These are phyloP conservation scores for Rhododendron simsii DNA, from an alignment of 148 eudicot genomes.

Conservation along the genomic window DNA sequence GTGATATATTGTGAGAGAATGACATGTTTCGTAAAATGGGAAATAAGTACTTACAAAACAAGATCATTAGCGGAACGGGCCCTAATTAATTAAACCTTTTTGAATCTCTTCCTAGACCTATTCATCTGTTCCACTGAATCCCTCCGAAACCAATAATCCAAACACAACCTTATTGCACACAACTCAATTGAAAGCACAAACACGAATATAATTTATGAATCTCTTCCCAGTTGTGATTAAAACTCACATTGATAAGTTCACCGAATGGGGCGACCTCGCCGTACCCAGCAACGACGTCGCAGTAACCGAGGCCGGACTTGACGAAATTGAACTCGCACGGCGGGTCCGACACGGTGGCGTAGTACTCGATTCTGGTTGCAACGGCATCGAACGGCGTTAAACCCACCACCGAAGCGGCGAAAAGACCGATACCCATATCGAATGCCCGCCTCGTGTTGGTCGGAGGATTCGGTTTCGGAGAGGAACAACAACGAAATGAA, in stretches of 20 bases:
- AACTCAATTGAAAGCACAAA: background rate
- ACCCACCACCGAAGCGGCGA: constrained; percentile 54
- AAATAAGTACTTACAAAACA: no score
- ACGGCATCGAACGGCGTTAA: constrained; percentile 49
- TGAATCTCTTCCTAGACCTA: background rate
- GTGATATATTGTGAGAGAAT: no score
- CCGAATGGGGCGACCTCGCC: constrained; percentile 58
- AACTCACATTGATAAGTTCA: constrained; percentile 66
- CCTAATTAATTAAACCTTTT: background rate
- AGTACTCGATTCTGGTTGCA: constrained; percentile 80
- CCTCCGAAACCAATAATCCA: background rate
- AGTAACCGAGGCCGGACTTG: constrained; percentile 73
- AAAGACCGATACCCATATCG: constrained; percentile 32
- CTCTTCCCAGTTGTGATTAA: background rate
- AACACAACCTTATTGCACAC: background rate
- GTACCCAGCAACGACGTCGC: constrained; percentile 61
- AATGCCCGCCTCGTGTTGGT: constrained; percentile 17
- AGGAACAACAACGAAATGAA: constrained; percentile 11
- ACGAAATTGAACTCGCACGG: constrained; percentile 66
- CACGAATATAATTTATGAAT: background rate
- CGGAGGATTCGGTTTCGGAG: background rate
- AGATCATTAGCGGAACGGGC: no score
- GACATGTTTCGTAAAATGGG: no score
- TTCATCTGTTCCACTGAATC: background rate
- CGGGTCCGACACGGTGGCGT: constrained; percentile 76